A percentile compares a stretch with the other conserved stretches of the same genome.
Evolutionary conservation across 176 grass and related monocot species (phyloP).

Genomic region (Phyllostachys edulis): DNA sequence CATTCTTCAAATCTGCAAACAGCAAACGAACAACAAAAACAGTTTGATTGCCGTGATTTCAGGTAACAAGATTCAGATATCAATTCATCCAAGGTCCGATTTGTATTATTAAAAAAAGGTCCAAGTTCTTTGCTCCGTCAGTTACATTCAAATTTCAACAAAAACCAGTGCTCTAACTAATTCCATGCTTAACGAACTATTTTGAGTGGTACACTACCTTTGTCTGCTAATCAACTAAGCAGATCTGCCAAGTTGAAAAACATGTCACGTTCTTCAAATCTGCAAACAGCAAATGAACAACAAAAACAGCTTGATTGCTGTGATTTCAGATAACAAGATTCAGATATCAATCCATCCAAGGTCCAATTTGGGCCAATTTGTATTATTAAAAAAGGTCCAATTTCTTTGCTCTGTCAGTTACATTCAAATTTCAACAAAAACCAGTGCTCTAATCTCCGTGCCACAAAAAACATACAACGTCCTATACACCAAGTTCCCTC

Average conservation of each 20-base stretch:
- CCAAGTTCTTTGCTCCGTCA: neutral
- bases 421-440: neutral
- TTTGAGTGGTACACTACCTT: too few species aligned
- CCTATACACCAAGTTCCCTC: neutral
- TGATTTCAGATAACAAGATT: neutral
- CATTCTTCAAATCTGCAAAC: neutral
- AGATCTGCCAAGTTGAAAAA: neutral
- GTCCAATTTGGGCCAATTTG: neutral
- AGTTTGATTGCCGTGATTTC: neutral
- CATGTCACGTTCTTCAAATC: neutral
- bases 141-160: neutral
- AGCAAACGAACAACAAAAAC: neutral
- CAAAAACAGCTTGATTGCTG: neutral
- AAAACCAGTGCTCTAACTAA: too few species aligned
- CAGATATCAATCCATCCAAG: neutral
- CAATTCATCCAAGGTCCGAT: neutral
- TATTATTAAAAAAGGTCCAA: neutral
- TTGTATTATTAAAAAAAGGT: neutral
- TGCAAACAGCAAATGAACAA: neutral
- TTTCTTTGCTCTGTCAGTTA: neutral
- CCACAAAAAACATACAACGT: neutral
- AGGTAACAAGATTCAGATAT: neutral
- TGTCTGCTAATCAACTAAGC: too few species aligned
- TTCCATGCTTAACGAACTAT: too few species aligned
- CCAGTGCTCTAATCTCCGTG: neutral